These are phyloP conservation scores for Jatropha curcas DNA, from an alignment of 345 rosid genomes.

Conservation along the genomic window DNA sequence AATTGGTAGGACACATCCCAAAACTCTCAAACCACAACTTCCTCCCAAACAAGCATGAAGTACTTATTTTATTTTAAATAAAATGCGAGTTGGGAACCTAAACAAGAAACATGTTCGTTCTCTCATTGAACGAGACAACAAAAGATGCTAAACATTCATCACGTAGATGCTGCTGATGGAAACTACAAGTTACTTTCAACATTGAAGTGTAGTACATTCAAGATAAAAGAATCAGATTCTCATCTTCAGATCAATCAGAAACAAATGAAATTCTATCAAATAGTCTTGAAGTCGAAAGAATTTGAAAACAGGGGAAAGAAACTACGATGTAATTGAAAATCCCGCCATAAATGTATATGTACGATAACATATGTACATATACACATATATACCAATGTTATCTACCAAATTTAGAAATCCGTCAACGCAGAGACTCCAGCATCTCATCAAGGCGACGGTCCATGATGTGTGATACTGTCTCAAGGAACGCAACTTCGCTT, in stretches of 20 bases:
- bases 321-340: not conserved
- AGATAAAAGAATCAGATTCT: slow-evolving; percentile 3
- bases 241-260: not conserved
- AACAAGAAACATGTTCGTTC: too few relatives aligned
- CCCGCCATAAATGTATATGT: not conserved
- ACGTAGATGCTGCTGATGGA: not conserved
- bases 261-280: not conserved
- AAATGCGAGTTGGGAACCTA: too few relatives aligned
- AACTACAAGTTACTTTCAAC: too few relatives aligned
- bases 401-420: slow-evolving; percentile 4
- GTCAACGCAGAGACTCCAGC: slow-evolving; percentile 17
- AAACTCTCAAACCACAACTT: too few relatives aligned
- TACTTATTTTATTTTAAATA: too few relatives aligned
- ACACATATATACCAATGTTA: not conserved
- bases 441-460: slow-evolving; percentile 33
- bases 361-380: not conserved
- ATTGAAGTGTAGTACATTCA: not conserved
- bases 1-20: too few relatives aligned
- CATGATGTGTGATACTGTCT: slow-evolving; percentile 38
- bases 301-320: slow-evolving; percentile 1
- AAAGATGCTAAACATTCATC: not conserved
- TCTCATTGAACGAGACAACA: not conserved
- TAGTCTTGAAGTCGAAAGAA: not conserved
- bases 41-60: too few relatives aligned
- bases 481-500: slow-evolving; percentile 40